phyloP scores from a whole-genome alignment of 1,139 yeast genomes.

The Yamadazyma siamensis region DNA sequence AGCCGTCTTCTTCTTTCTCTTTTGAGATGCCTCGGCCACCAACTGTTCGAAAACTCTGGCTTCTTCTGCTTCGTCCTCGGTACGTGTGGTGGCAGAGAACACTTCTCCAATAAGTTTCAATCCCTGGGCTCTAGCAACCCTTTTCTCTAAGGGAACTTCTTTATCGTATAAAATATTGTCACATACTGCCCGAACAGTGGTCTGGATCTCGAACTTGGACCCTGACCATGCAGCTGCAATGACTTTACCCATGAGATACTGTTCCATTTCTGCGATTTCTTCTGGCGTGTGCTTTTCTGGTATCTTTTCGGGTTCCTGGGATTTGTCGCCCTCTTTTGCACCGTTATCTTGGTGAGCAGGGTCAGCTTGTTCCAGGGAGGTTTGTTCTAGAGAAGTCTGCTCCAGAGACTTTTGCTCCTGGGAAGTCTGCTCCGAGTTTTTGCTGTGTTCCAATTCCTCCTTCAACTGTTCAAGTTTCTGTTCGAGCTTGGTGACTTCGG shows the following conservation, averaged over 20 bases:
- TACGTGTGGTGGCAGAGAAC: conserved; percentile 62
- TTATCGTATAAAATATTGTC: conserved; percentile 70
- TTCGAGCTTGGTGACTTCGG: conserved; percentile 8
- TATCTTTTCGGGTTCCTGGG: conserved; percentile 17
- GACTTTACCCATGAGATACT: conserved; percentile 82
- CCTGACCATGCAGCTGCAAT: conserved; percentile 97
- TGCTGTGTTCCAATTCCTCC: conserved; percentile 3
- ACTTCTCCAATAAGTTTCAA: conserved; percentile 71
- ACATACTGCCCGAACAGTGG: conserved; percentile 85
- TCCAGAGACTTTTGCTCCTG: conserved; percentile 5
- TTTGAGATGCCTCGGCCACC: conserved; percentile 87
- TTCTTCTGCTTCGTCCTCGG: conserved; percentile 86
- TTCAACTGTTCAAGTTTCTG: conserved; percentile 9
- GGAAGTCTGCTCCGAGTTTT: too few species aligned
- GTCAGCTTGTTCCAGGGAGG: conserved; percentile 3
- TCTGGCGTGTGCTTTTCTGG: conserved; percentile 69
- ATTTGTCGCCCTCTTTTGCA: conserved; percentile 10
- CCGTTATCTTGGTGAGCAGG: conserved; percentile 4
- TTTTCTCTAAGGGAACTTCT: conserved; percentile 49
- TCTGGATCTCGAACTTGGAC: conserved; percentile 81
- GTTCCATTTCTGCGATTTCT: conserved; percentile 82
- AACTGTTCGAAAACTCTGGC: conserved; percentile 87
- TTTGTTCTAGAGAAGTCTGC: conserved; percentile 1
- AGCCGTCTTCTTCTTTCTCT: conserved; percentile 67
- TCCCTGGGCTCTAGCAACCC: conserved; percentile 78